Evolutionary conservation across 306 rosid species (phyloP), one percentile per base, ranked within the genome.

Genomic region (Rubus parviflorus): DNA sequence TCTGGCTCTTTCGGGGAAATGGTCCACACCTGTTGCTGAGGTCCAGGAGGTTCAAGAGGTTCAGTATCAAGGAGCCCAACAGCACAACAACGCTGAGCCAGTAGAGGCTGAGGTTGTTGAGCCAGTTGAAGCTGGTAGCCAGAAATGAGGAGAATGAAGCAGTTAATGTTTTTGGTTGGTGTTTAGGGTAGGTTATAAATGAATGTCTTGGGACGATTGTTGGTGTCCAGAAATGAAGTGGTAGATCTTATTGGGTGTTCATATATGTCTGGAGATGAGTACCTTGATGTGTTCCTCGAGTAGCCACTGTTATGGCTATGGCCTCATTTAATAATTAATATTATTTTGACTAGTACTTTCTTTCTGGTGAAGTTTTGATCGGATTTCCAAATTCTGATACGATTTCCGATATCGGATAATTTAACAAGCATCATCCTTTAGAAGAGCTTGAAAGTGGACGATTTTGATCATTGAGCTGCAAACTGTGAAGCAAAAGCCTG

Each of bases 1-100:
- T 23, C 66, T 82, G 82, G 98, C 98, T 41, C 91, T 96, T 19
- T 67, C 79, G 0, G 96, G 97, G 54, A 96, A 87, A 83, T 91
- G 97, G 94, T 80, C 91, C 3, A 54, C 75, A 11, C 77, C 88
- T 47, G 79, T 38, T 12, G 87, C 70, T 11, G 70, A 65, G 70
- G 25, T 65, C 25, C 68, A 37, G 45, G 68, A 37, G 45, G 15
- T 42, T 56, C 62, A 14, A 49, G 17, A 87, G 85, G 70, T 57
- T 74, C 85, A 75, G 70, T 41, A 73, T 41, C 54, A 80, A 9
- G 91, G 41, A 61, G 13, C 82, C 8, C 82, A 79, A n/a, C 80
- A 80, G 13, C 71, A 60, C 14, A 56, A 60, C 16, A 56, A 22
- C 58, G 49, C 67, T 9, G 72, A 77, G 78, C 60, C 80, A 58